Percentiles rank a stretch among this genome's conserved stretches.
Conservation (phyloP, 1,139 yeast genomes). For the Sugiyamaella neomexicana region DNA sequence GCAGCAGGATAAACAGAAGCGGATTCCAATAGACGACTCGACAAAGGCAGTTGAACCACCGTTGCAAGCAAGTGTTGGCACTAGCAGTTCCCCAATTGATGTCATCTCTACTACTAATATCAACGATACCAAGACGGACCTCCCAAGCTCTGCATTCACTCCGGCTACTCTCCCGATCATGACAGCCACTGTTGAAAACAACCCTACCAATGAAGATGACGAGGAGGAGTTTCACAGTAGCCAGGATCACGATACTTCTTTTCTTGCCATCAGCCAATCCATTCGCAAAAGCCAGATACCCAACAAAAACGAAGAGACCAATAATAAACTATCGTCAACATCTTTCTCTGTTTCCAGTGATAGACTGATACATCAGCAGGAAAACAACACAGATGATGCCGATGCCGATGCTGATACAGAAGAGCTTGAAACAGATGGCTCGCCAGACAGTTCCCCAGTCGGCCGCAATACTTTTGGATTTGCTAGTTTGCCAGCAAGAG, state of each 20-base stretch:
- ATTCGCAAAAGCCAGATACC: slow-evolving; percentile 28
- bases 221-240: slow-evolving; percentile 33
- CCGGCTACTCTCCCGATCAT: too few relatives aligned
- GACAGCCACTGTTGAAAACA: slow-evolving; percentile 16
- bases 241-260: slow-evolving; percentile 28
- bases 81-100: too few relatives aligned
- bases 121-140: too few relatives aligned
- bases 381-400: too few relatives aligned
- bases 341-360: neutral
- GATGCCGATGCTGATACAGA: slow-evolving; percentile 24
- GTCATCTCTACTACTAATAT: too few relatives aligned
- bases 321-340: too few relatives aligned
- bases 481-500: slow-evolving; percentile 48
- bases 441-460: slow-evolving; percentile 21
- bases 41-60: too few relatives aligned
- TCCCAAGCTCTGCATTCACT: too few relatives aligned
- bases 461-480: slow-evolving; percentile 40
- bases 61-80: too few relatives aligned
- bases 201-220: slow-evolving; percentile 26
- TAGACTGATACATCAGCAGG: too few relatives aligned
- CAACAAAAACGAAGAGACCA: neutral
- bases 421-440: slow-evolving; percentile 24
- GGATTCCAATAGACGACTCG: too few relatives aligned
- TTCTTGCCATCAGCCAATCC: slow-evolving; percentile 37
- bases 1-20: too few relatives aligned